phyloP scores from a whole-genome alignment of 2,329 filamentous ascomycete species.

The Dothistroma septosporum region DNA sequence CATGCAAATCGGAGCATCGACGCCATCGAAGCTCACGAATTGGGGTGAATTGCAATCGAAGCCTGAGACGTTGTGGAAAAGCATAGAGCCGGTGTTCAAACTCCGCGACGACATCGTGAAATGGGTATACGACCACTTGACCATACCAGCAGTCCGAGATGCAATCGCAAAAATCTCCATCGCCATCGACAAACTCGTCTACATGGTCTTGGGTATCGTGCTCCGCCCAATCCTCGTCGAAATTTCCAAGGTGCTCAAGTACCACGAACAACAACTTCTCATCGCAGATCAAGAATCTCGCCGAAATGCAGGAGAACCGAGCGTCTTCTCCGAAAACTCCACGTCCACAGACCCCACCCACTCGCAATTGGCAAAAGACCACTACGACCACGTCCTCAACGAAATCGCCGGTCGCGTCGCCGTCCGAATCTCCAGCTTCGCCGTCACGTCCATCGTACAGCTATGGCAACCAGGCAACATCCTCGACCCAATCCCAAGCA shows the following conservation, averaged over 20 bases:
- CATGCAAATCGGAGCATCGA: not conserved
- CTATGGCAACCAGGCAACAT: not conserved
- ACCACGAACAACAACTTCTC: not conserved
- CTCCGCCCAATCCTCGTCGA: constrained; percentile 81
- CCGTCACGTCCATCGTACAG: not conserved
- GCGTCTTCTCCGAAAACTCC: constrained; percentile 50
- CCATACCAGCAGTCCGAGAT: constrained; percentile 3
- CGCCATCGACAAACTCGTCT: constrained; percentile 3
- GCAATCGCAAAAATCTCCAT: constrained; percentile 6
- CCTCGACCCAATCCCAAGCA: not conserved
- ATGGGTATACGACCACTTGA: constrained; percentile 4
- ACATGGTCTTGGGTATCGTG: constrained; percentile 43
- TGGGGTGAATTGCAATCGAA: not conserved
- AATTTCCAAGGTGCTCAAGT: constrained; percentile 40
- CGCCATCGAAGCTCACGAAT: not conserved
- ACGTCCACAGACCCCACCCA: constrained; percentile 77
- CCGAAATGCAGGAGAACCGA: constrained; percentile 62
- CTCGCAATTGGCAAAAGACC: constrained; percentile 78
- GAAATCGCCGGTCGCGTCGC: constrained; percentile 63
- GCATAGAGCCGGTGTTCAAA: constrained; percentile 82
- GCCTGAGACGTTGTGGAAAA: constrained; percentile 51
- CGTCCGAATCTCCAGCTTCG: not conserved
- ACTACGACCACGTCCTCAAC: constrained; percentile 81
- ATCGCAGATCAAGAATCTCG: constrained; percentile 59
- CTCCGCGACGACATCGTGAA: constrained; percentile 82